Evolutionary conservation across 1,139 yeast genomes (phyloP), one percentile per base, ranked within the genome.

Genomic region (Lodderomyces margitis): DNA sequence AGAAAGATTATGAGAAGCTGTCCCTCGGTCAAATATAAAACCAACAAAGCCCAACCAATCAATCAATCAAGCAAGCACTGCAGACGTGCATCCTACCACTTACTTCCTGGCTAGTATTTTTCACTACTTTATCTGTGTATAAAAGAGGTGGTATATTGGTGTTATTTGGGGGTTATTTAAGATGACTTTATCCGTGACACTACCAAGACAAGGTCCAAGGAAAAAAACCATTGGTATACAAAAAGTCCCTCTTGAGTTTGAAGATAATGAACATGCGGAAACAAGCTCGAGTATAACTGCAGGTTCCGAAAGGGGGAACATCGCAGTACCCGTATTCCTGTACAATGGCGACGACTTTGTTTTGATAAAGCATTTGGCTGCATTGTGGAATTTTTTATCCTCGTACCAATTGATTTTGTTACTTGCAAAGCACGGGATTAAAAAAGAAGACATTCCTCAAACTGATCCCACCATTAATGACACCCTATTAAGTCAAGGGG

Each of bases 341-440:
- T 17, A 38, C 11, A 37, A 46, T 17, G 41, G 40, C 12, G 38
- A 39, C 5, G 42, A 56, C 23, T 57, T 53, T 37, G 67, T 66
- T 2, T 54, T 71, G 34, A 39, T 66, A 3, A 61, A 61, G 40
- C 63, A 68, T 44, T 52, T 72, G 43, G 64, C 71, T 4, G 33
- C 30, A n/a, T 43, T 61, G 3, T 70, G 74, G 70, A 66, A 64
- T 43, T 71, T 55, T 44, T 75, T 76, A 1, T 70, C 76, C 2
- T 66, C 75, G 4, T 70, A 70, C 46, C 78, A 72, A 46, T 48
- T 72, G 15, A 59, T 71, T 12, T 47, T 51, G 12, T 55, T 54
- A 43, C 34, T 71, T 2, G 44, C 64, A 1, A 64, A 62, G 42
- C 42, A 46, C 4, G 50, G 64, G 1, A n/a, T 63, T 2, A 21